These are phyloP conservation scores for Phytophthora pluvialis DNA, from an alignment of 352 stramenopile species.

Conservation along the genomic window DNA sequence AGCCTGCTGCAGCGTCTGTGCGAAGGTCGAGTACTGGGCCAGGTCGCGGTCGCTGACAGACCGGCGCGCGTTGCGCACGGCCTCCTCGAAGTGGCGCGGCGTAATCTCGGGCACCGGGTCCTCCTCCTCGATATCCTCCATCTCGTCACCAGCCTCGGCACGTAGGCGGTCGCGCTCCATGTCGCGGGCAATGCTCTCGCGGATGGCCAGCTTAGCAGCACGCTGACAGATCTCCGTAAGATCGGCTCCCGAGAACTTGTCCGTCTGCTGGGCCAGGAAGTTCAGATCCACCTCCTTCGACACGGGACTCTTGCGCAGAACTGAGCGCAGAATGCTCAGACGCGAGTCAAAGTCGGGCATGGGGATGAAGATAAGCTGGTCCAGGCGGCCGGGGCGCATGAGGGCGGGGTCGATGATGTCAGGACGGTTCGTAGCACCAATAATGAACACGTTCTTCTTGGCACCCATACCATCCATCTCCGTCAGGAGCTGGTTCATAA, in stretches of 20 bases:
- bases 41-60: conserved; percentile 99
- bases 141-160: conserved; percentile 89
- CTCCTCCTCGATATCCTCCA: conserved; percentile 94
- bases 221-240: conserved; percentile 99
- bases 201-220: conserved; percentile 99
- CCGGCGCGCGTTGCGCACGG: conserved; percentile 96
- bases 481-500: conserved; percentile 99
- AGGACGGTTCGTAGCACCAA: conserved; percentile 98
- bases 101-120: conserved; percentile 97
- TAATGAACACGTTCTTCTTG: conserved; percentile 99
- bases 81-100: conserved; percentile 97
- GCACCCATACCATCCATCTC: conserved; percentile 99
- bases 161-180: conserved; percentile 97
- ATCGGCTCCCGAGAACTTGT: conserved; percentile 99
- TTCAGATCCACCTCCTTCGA: conserved; percentile 98
- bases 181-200: conserved; percentile 98
- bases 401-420: conserved; percentile 98
- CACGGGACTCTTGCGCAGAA: conserved; percentile 97
- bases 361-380: conserved; percentile 97
- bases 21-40: conserved; percentile 90
- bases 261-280: conserved; percentile 96
- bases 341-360: conserved; percentile 98
- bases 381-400: conserved; percentile 98
- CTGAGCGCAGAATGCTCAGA: conserved; percentile 96
- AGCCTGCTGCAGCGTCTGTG: conserved; percentile 95